Evolutionary conservation across 2,329 filamentous ascomycete species (phyloP).

Genomic region (Aspergillus sp.): DNA sequence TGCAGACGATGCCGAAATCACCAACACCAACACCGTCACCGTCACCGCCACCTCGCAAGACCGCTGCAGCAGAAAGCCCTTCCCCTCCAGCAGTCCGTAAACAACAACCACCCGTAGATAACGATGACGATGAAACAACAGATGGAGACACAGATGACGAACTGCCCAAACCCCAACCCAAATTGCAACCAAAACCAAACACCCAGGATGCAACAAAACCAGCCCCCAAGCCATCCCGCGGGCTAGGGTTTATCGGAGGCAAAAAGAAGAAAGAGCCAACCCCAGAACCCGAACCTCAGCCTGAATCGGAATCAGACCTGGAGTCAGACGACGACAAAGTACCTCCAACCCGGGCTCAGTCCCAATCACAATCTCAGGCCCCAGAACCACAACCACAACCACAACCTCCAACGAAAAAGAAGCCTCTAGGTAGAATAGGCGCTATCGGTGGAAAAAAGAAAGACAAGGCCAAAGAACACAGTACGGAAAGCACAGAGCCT

Average conservation of each 20-base stretch:
- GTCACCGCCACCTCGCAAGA: neutral
- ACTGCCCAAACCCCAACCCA: neutral
- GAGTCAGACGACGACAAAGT: neutral
- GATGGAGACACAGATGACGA: constrained; percentile 4
- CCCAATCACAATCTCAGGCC: neutral
- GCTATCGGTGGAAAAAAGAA: constrained; percentile 34
- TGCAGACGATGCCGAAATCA: constrained; percentile 2
- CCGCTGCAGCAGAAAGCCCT: neutral
- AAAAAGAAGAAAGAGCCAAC: constrained; percentile 26
- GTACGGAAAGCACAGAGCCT: neutral
- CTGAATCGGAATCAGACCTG: constrained; percentile 6
- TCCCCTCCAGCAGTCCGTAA: neutral
- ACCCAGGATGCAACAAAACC: constrained; percentile 8
- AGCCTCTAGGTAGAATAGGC: constrained; percentile 29
- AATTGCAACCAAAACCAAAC: neutral
- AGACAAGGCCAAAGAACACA: neutral
- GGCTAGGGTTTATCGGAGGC: constrained; percentile 33
- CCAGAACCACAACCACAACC: constrained; percentile 18
- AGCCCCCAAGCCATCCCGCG: constrained; percentile 11
- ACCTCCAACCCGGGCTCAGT: neutral
- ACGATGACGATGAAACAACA: constrained; percentile 10
- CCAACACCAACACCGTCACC: neutral
- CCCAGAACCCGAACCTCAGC: neutral
- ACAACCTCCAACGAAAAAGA: constrained; percentile 11
- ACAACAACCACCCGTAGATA: neutral